Conservation (phyloP, 768 basidiomycete genomes). For the Termitomyces sp. region DNA sequence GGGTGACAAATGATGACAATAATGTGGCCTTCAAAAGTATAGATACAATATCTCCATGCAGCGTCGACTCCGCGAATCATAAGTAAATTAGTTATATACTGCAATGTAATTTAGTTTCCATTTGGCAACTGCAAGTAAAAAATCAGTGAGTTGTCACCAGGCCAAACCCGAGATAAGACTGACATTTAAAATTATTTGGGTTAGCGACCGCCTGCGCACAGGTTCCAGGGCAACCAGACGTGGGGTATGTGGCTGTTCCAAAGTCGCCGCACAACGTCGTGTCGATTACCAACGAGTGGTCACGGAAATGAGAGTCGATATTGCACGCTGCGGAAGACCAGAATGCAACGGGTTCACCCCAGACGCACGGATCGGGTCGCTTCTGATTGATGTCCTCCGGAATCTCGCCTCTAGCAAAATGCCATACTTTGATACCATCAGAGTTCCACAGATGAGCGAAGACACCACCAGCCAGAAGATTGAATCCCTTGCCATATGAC, state of each 20-base stretch:
- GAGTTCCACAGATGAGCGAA: conserved; percentile 51
- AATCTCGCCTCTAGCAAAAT: conserved; percentile 44
- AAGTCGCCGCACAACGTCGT: conserved; percentile 44
- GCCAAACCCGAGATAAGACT: conserved; percentile 2
- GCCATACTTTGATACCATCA: conserved; percentile 49
- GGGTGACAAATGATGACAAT: background rate
- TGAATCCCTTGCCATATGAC: conserved; percentile 41
- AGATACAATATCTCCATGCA: background rate
- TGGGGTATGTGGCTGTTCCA: conserved; percentile 29
- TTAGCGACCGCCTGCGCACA: conserved; percentile 45
- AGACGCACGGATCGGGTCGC: conserved; percentile 39
- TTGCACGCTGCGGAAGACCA: conserved; percentile 39
- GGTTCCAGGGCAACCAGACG: conserved; percentile 31
- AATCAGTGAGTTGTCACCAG: background rate
- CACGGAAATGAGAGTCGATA: conserved; percentile 41
- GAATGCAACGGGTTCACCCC: conserved; percentile 48
- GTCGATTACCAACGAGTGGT: conserved; percentile 45
- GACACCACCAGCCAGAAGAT: conserved; percentile 40
- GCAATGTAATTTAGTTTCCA: conserved; percentile 46
- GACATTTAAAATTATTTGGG: conserved; percentile 45
- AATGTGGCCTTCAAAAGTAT: background rate
- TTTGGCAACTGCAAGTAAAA: conserved; percentile 35
- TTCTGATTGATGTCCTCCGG: conserved; percentile 42
- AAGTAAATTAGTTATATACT: conserved; percentile 5
- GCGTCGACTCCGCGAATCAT: background rate